phyloP scores from a whole-genome alignment of 306 rosid genomes.

The Betula pendula region DNA sequence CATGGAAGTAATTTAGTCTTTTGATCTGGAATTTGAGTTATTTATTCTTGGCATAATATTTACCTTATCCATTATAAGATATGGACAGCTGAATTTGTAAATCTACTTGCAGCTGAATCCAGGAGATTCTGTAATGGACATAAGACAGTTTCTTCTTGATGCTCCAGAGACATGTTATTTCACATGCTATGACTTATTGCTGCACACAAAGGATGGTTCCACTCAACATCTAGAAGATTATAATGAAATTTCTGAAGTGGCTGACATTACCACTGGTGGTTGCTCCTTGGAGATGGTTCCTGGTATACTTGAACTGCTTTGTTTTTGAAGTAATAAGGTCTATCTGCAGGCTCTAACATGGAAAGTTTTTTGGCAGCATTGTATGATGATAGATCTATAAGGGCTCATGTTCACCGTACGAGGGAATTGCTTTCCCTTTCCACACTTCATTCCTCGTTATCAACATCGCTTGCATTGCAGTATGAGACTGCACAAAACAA shows the following conservation, averaged over 20 bases:
- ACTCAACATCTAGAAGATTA: conserved; percentile 83
- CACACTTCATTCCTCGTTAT: conserved; percentile 82
- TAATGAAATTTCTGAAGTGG: conserved; percentile 96
- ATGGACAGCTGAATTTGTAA: conserved; percentile 23
- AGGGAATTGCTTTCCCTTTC: conserved; percentile 93
- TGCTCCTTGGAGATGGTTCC: conserved; percentile 99
- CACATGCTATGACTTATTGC: conserved; percentile 90
- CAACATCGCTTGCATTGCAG: conserved; percentile 95
- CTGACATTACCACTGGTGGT: conserved; percentile 94
- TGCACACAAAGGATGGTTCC: conserved; percentile 85
- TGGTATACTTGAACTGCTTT: conserved; percentile 47
- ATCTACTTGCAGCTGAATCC: conserved; percentile 78
- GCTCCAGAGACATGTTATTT: conserved; percentile 96
- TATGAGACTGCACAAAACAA: conserved; percentile 70
- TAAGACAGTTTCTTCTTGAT: conserved; percentile 95
- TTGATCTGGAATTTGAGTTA: background rate
- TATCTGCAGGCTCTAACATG: conserved; percentile 34
- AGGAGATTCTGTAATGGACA: conserved; percentile 96
- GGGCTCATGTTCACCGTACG: conserved; percentile 97
- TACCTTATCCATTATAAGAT: conserved; percentile 6
- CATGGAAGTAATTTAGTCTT: conserved; percentile 2
- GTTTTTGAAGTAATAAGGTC: conserved; percentile 11
- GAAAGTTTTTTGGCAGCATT: conserved; percentile 64
- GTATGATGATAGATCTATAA: conserved; percentile 95
- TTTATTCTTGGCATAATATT: background rate